phyloP scores from a whole-genome alignment of 78 protist genomes.

The Dictyostelium brefeldianum region DNA sequence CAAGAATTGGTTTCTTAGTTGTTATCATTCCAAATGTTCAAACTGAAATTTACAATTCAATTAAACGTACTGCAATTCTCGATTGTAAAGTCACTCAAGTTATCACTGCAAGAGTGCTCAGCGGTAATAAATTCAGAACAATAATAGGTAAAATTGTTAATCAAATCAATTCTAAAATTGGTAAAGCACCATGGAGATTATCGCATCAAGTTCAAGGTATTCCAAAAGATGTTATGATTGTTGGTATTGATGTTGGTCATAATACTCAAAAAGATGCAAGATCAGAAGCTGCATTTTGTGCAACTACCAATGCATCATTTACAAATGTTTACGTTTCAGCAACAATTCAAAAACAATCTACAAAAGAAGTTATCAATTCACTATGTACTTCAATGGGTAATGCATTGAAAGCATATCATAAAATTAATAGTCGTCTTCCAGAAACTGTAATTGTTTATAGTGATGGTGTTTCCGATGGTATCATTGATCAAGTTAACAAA shows the following conservation, averaged over 20 bases:
- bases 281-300: constrained; percentile 60
- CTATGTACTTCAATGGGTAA: not conserved
- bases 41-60: not conserved
- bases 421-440: constrained; percentile 44
- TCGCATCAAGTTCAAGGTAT: not conserved
- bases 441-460: constrained; percentile 75
- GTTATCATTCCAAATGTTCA: not conserved
- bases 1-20: not conserved
- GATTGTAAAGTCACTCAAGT: constrained; percentile 34
- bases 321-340: not conserved
- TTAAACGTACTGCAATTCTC: not conserved
- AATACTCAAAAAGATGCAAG: constrained; percentile 11
- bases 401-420: constrained; percentile 18
- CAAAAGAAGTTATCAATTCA: constrained; percentile 47
- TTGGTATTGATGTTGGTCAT: constrained; percentile 81
- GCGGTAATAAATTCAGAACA: not conserved
- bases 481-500: constrained; percentile 17
- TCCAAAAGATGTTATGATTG: constrained; percentile 41
- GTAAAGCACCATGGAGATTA: constrained; percentile 36
- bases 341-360: constrained; percentile 12
- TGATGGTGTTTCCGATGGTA: constrained; percentile 88
- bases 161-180: constrained; percentile 40
- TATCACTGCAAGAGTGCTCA: not conserved
- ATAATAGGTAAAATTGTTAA: not conserved
- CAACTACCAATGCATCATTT: not conserved